Base-by-base conservation (phyloP, 2,329 filamentous ascomycete genomes). In the Fusarium chlamydosporum region DNA sequence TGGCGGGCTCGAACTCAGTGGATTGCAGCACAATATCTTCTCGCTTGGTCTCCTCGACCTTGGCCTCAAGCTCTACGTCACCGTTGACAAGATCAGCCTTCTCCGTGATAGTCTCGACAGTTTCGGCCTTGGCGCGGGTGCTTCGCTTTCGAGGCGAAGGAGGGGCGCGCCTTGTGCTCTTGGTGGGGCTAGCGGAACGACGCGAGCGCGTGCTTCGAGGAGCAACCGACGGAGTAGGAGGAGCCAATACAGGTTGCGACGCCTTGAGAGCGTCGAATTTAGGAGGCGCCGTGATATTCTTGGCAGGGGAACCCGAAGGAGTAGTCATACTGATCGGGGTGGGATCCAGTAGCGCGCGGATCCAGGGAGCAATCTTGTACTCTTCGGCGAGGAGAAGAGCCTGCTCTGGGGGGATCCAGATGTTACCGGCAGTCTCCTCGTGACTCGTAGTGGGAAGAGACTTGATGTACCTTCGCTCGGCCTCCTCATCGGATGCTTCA, bases 391-490 rank as follows among this genome's bases (percentile, higher is more conserved):
- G 86, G 60, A 87, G 82, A 43, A 99, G 86, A 35, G 96, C 96
- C 88, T 88, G 81, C 70, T 91, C 85, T 7, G 95, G 94, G 46
- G 93, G 89, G 51, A 98, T 94, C 96, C 96, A 99, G 53, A 99
- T 89, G 79, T 97, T 99, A 45, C 96, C 96, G 27, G 96, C 96
- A 31, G 96, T 94, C 84, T 98, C 96, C 77, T 98, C 94, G 58
- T 86, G 86, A 73, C 94, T 97, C 11, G 94, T 96, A 31, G 91
- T 91, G 34, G 88, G 81, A 29, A 96, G 89, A 8, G 87, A 88
- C 83, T 97, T 97, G 81, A 99, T 90, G 80, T 93, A 94, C 74
- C 86, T 89, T 77, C 92, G 91, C 82, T 96, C 92, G 3, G 82
- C 81, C 73, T 92, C 88, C 76, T 96, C 92, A 71, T 96, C 92